Evolutionary conservation across 495 filamentous ascomycete genomes (phyloP).

Genomic region (Daldinia childiae): DNA sequence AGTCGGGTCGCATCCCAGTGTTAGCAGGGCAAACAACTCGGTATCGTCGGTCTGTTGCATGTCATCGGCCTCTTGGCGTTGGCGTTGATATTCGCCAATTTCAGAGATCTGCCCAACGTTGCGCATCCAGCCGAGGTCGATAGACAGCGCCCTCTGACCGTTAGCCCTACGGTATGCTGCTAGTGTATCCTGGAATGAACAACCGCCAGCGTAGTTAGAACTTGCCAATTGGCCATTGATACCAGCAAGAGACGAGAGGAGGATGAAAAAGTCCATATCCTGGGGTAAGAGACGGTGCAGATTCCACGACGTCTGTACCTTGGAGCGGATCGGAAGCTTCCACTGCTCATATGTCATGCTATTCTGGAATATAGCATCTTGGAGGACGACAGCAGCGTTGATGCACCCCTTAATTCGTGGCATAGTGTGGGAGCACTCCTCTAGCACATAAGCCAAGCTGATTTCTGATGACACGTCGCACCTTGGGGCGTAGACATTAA

Average conservation of each 20-base stretch:
- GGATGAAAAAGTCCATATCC: conserved; percentile 66
- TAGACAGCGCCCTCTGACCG: conserved; percentile 45
- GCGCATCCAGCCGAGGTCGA: conserved; percentile 57
- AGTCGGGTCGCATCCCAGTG: conserved; percentile 39
- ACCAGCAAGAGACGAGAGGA: conserved; percentile 52
- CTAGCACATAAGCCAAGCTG: conserved; percentile 14
- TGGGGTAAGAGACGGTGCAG: conserved; percentile 54
- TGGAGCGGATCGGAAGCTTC: conserved; percentile 47
- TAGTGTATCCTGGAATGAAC: conserved; percentile 61
- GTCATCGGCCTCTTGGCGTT: conserved; percentile 14
- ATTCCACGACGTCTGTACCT: conserved; percentile 56
- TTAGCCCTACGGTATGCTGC: conserved; percentile 43
- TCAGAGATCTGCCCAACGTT: conserved; percentile 39
- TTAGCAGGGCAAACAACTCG: conserved; percentile 45
- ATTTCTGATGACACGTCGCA: conserved; percentile 50
- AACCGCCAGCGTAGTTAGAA: conserved; percentile 66
- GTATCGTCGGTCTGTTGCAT: conserved; percentile 32
- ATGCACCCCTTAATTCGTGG: conserved; percentile 63
- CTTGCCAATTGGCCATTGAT: conserved; percentile 59
- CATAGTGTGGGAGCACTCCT: conserved; percentile 40
- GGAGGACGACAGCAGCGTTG: conserved; percentile 56
- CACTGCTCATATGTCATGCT: conserved; percentile 54
- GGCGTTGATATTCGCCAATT: conserved; percentile 15
- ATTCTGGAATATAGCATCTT: conserved; percentile 56
- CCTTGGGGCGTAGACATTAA: conserved; percentile 35